These are phyloP conservation scores for Capillidium heterosporum DNA, from an alignment of 371 early-diverging fungal genomes.

Conservation along the genomic window DNA sequence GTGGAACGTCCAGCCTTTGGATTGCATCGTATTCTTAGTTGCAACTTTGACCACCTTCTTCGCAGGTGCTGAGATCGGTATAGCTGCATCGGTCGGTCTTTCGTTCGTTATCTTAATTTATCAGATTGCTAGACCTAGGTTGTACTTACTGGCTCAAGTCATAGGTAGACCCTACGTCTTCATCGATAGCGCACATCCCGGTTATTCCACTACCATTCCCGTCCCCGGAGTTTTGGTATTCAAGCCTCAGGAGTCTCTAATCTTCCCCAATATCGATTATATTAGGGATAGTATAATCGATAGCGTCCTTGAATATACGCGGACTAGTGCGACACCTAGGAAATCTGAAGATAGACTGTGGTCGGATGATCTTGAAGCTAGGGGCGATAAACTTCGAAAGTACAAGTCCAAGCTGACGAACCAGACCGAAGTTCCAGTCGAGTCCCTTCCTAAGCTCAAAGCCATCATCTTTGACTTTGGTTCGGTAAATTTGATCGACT, in stretches of 20 bases:
- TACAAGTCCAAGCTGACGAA: background rate
- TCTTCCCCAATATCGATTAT: slow-evolving; percentile 49
- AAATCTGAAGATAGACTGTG: slow-evolving; percentile 9
- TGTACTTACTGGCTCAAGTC: slow-evolving; percentile 16
- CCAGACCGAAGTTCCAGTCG: background rate
- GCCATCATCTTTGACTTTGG: slow-evolving; percentile 67
- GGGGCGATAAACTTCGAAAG: slow-evolving; percentile 2
- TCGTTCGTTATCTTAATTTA: slow-evolving; percentile 36
- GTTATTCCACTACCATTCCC: slow-evolving; percentile 8
- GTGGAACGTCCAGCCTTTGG: slow-evolving; percentile 24
- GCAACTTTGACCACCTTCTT: slow-evolving; percentile 41
- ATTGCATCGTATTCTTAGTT: slow-evolving; percentile 20
- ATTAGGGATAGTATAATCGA: slow-evolving; percentile 15
- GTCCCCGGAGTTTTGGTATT: slow-evolving; percentile 39
- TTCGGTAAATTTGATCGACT: slow-evolving; percentile 57
- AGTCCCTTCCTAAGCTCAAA: slow-evolving; percentile 23
- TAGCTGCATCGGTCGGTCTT: slow-evolving; percentile 38
- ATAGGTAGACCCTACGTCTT: slow-evolving; percentile 9
- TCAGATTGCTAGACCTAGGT: slow-evolving; percentile 47
- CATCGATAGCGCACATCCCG: slow-evolving; percentile 7
- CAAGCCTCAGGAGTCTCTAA: slow-evolving; percentile 39
- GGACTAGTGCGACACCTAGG: slow-evolving; percentile 6
- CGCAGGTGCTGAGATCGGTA: slow-evolving; percentile 42
- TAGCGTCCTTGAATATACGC: slow-evolving; percentile 8
- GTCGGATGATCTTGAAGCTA: slow-evolving; percentile 11